phyloP scores from a whole-genome alignment of 1,284 basidiomycete genomes.

The Fereydounia khargensis region DNA sequence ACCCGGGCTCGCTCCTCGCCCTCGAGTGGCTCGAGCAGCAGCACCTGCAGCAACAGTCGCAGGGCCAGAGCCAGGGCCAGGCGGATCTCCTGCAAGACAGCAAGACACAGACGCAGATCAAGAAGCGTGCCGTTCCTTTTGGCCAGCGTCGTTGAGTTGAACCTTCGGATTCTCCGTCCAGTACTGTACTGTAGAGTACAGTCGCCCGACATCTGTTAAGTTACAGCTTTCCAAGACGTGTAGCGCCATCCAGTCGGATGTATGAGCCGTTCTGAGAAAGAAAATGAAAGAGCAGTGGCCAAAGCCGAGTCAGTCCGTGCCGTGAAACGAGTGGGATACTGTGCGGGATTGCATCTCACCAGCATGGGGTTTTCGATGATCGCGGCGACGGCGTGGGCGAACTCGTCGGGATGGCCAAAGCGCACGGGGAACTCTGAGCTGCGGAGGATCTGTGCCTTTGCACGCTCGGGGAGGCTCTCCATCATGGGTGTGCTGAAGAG shows the following conservation, averaged over 20 bases:
- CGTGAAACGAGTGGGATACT: neutral
- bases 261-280: slow-evolving; percentile 32
- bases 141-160: too few species aligned
- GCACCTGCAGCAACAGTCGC: too few species aligned
- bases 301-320: neutral
- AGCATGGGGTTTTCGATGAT: slow-evolving; percentile 53
- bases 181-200: too few species aligned
- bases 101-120: slow-evolving; percentile 36
- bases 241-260: slow-evolving; percentile 52
- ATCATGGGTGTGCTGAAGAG: slow-evolving; percentile 58
- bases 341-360: slow-evolving; percentile 5
- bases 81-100: neutral
- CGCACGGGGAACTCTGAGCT: slow-evolving; percentile 29
- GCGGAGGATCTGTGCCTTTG: slow-evolving; percentile 14
- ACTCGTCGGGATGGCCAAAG: slow-evolving; percentile 52
- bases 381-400: slow-evolving; percentile 44
- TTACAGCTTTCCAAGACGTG: slow-evolving; percentile 52
- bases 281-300: neutral
- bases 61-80: too few species aligned
- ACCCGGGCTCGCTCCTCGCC: too few species aligned
- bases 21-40: too few species aligned
- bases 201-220: too few species aligned
- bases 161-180: slow-evolving; percentile 44
- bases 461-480: slow-evolving; percentile 34
- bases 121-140: too few species aligned